These are phyloP conservation scores for Scheffersomyces ergatensis DNA, from an alignment of 805 yeast species.

Conservation along the genomic window DNA sequence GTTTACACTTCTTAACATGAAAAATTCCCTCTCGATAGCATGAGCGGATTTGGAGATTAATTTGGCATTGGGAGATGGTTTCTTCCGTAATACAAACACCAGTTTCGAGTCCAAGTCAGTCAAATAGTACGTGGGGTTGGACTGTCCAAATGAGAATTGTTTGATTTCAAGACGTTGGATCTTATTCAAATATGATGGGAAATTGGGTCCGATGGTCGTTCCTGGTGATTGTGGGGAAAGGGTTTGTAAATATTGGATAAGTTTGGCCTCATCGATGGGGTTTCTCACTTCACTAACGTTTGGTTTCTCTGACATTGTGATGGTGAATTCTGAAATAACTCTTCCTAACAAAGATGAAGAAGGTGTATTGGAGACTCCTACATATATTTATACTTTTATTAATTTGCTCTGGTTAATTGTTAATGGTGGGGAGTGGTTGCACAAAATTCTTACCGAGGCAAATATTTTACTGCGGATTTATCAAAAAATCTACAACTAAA, in stretches of 20 bases:
- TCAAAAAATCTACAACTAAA: too few relatives aligned
- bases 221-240: constrained; percentile 8
- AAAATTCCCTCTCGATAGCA: constrained; percentile 60
- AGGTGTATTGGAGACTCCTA: too few relatives aligned
- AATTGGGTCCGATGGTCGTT: constrained; percentile 21
- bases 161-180: constrained; percentile 33
- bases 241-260: constrained; percentile 19
- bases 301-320: constrained; percentile 2
- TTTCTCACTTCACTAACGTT: constrained; percentile 33
- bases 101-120: constrained; percentile 35
- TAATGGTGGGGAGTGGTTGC: too few relatives aligned
- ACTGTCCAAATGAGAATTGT: constrained; percentile 63
- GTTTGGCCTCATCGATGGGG: constrained; percentile 23
- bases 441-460: too few relatives aligned
- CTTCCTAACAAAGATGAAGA: too few relatives aligned
- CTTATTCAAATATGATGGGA: constrained; percentile 14
- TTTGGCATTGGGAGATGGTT: constrained; percentile 50
- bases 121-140: constrained; percentile 59
- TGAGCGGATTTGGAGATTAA: constrained; percentile 58
- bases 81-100: constrained; percentile 51
- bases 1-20: constrained; percentile 41
- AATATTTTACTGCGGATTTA: too few relatives aligned
- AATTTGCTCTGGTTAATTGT: too few relatives aligned
- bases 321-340: too few relatives aligned
- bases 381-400: too few relatives aligned